Conservation (phyloP, 2,329 filamentous ascomycete species). For the Ceratocystis diversiconidia region DNA sequence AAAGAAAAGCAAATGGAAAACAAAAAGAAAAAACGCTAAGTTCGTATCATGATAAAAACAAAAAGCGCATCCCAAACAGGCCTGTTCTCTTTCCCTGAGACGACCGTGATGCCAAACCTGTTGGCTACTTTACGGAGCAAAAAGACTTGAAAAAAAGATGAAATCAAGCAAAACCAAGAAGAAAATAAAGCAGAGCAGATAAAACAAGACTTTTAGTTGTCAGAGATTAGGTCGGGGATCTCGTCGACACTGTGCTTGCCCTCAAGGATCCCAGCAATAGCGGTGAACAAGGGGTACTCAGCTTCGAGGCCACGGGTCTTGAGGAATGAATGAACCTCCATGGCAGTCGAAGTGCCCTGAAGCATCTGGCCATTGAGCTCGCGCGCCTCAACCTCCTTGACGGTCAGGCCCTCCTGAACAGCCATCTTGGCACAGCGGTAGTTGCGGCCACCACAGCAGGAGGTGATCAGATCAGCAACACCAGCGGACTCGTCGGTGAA, state of each 20-base stretch:
- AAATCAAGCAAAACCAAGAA: constrained; percentile 9
- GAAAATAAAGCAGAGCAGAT: not conserved
- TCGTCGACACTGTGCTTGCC: constrained; percentile 65
- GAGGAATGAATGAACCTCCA: constrained; percentile 82
- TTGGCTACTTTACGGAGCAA: constrained; percentile 14
- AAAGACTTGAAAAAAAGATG: constrained; percentile 1
- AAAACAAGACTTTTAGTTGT: constrained; percentile 18
- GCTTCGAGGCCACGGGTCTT: constrained; percentile 61
- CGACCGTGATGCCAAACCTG: constrained; percentile 16
- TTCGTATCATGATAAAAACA: not conserved
- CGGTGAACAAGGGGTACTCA: constrained; percentile 85
- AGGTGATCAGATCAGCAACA: constrained; percentile 90
- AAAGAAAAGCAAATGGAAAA: constrained; percentile 10
- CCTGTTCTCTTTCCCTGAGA: constrained; percentile 15
- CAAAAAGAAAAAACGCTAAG: constrained; percentile 7
- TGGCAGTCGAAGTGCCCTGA: constrained; percentile 83
- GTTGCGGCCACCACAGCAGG: constrained; percentile 82
- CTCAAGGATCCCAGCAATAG: constrained; percentile 64
- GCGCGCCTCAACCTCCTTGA: constrained; percentile 74
- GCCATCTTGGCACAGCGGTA: constrained; percentile 86
- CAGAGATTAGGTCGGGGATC: constrained; percentile 54
- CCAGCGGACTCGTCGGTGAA: constrained; percentile 97
- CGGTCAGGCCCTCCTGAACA: constrained; percentile 61
- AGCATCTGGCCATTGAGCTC: constrained; percentile 95
- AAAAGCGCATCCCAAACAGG: not conserved